These are phyloP conservation scores for Diplodia sapinea DNA, from an alignment of 2,329 filamentous ascomycete genomes.

Conservation along the genomic window DNA sequence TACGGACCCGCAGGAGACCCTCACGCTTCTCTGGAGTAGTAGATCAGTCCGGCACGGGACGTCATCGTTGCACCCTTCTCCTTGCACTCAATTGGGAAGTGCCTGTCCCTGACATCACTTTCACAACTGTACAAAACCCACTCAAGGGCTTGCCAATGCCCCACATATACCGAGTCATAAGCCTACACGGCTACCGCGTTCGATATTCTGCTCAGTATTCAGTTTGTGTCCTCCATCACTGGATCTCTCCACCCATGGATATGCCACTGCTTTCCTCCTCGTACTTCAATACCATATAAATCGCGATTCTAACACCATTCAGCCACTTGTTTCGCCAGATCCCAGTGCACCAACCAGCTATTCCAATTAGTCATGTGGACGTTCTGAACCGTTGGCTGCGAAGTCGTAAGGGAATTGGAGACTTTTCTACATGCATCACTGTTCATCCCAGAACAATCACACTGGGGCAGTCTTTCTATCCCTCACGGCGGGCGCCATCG, in stretches of 20 bases:
- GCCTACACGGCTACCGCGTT: slow-evolving; percentile 45
- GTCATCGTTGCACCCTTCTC: slow-evolving; percentile 29
- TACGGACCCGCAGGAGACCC: slow-evolving; percentile 49
- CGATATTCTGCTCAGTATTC: slow-evolving; percentile 45
- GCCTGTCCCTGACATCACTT: slow-evolving; percentile 49
- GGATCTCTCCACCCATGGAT: slow-evolving; percentile 44
- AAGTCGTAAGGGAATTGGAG: slow-evolving; percentile 48
- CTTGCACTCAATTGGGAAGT: slow-evolving; percentile 31
- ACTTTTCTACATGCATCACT: slow-evolving; percentile 41
- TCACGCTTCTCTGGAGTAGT: slow-evolving; percentile 44
- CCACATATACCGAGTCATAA: not conserved
- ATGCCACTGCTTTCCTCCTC: slow-evolving; percentile 36
- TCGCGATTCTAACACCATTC: slow-evolving; percentile 42
- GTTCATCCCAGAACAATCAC: not conserved
- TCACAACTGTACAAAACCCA: slow-evolving; percentile 40
- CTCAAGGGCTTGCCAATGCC: too few species aligned
- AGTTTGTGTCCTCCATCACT: slow-evolving; percentile 38
- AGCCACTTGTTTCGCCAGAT: slow-evolving; percentile 43
- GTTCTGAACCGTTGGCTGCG: slow-evolving; percentile 36
- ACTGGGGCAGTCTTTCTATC: not conserved
- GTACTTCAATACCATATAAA: slow-evolving; percentile 40
- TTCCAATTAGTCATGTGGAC: not conserved
- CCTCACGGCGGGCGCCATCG: not conserved
- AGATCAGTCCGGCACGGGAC: slow-evolving; percentile 41
- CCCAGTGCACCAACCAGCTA: slow-evolving; percentile 30